Base-by-base conservation (phyloP, 2,329 filamentous ascomycete species). In the Cadophora luteo-olivacea region DNA sequence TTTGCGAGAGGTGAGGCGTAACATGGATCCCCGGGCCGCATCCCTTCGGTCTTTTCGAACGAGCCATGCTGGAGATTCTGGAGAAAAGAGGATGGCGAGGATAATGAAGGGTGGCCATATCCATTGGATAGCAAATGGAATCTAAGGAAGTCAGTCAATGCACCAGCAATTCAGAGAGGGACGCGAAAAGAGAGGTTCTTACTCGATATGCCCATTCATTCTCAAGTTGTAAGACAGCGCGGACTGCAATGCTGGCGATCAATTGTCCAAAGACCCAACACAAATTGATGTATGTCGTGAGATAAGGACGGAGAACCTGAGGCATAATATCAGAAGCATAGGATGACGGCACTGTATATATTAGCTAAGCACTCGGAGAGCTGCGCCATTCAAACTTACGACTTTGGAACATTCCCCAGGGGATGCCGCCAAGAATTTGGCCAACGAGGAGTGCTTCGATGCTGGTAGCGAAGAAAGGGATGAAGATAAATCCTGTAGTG, bases 251-350 rank as follows among this genome's bases (percentile, higher is more conserved):
- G 51, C 83, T 79, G 25, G 81, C 82, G 64, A 85, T 81, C 60
- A 85, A 74, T 71, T 85, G 83, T 29, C 83, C 83, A 5, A 85
- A 72, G 2, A 76, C 84, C 84, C 84, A 87, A 79, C 84, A 86
- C 69, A 85, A 80, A 74, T 85, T 85, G 69, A 84, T 82, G 64
- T 85, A 86, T 0, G 84, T 85, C 2, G 65, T 74, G 38, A 74
- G 71, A 55, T 78, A 79, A 0, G 76, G 73, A 29, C 77, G 72
- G 6, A 79, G 72, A 9, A 74, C 70, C 9, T 75, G 75, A n/a
- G 77, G 76, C 22, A 74, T 75, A 1, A 79, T 76, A 83, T 80
- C 77, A 8, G 70, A 77, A 1, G 77, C 75, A 60, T 79, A 79
- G 29, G 71, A 70, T 70, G 68, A 82, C 78, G 25, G 33, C 12